These are phyloP conservation scores for Arthonia radiata DNA, from an alignment of 495 filamentous ascomycete species.

Conservation along the genomic window DNA sequence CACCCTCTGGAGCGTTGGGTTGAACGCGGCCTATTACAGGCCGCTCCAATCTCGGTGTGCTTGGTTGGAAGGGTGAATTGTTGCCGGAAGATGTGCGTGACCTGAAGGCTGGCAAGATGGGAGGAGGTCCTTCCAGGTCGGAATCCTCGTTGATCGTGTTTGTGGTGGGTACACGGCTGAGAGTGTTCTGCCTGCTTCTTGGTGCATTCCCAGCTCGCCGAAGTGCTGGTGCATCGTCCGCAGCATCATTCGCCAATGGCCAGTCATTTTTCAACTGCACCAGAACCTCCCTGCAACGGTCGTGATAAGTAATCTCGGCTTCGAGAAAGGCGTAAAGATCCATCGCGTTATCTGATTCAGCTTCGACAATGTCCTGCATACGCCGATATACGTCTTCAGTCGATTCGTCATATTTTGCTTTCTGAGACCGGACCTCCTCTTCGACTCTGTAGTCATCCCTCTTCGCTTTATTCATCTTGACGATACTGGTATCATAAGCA, in stretches of 20 bases:
- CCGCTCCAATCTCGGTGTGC: too few species aligned
- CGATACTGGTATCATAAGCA: conserved; percentile 72
- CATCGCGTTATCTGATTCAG: conserved; percentile 59
- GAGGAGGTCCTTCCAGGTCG: too few species aligned
- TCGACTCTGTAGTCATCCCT: conserved; percentile 80
- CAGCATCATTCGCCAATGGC: conserved; percentile 16
- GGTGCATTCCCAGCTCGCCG: too few species aligned
- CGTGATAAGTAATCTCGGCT: conserved; percentile 75
- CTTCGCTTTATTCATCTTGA: conserved; percentile 86
- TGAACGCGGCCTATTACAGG: too few species aligned
- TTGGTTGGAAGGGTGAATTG: too few species aligned
- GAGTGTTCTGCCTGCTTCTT: too few species aligned
- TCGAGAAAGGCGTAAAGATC: conserved; percentile 70
- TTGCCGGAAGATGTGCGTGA: too few species aligned
- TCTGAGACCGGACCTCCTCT: conserved; percentile 76
- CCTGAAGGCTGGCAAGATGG: too few species aligned
- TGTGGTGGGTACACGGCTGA: too few species aligned
- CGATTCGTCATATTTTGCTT: conserved; percentile 90
- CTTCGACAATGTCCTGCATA: conserved; percentile 92
- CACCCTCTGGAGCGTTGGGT: too few species aligned
- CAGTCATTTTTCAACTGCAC: conserved; percentile 41
- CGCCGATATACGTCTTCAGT: conserved; percentile 78
- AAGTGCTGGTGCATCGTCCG: too few species aligned
- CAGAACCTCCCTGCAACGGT: conserved; percentile 59
- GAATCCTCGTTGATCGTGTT: too few species aligned